These are phyloP conservation scores for Calocera viscosa DNA, from an alignment of 768 basidiomycete species.

Conservation along the genomic window DNA sequence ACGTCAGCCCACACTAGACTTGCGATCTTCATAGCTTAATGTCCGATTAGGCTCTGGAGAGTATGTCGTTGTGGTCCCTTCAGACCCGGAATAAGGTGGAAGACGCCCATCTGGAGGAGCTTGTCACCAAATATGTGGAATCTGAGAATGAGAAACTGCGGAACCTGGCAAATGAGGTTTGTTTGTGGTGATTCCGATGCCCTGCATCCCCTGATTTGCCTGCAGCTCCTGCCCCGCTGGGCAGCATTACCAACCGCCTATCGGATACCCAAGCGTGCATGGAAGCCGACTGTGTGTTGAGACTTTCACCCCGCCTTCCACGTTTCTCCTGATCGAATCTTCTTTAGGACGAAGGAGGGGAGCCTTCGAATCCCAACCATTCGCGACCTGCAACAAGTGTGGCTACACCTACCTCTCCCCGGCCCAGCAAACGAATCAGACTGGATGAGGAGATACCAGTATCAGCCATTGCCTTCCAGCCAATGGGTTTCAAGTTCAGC, in stretches of 20 bases:
- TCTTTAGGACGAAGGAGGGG: constrained; percentile 13
- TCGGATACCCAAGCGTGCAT: constrained; percentile 65
- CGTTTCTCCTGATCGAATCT: constrained; percentile 7
- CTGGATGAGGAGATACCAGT: neutral
- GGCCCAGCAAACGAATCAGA: neutral
- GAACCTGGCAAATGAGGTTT: constrained; percentile 49
- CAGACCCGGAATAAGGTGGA: constrained; percentile 84
- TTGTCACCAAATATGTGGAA: constrained; percentile 43
- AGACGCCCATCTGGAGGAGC: constrained; percentile 57
- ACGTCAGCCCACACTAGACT: neutral
- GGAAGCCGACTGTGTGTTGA: constrained; percentile 12
- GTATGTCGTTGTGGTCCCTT: constrained; percentile 53
- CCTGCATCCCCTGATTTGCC: neutral
- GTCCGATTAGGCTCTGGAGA: constrained; percentile 26
- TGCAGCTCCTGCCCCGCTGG: constrained; percentile 72
- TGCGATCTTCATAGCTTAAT: neutral
- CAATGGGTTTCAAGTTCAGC: neutral
- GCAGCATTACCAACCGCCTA: constrained; percentile 59
- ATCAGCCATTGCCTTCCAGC: neutral
- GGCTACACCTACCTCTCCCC: neutral
- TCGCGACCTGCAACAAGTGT: neutral
- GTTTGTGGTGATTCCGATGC: neutral
- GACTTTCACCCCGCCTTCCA: neutral
- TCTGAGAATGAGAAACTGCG: constrained; percentile 48
- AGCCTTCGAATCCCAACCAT: neutral